Conservation (phyloP, 148 eudicot species). For the Heliosperma pusillum region DNA sequence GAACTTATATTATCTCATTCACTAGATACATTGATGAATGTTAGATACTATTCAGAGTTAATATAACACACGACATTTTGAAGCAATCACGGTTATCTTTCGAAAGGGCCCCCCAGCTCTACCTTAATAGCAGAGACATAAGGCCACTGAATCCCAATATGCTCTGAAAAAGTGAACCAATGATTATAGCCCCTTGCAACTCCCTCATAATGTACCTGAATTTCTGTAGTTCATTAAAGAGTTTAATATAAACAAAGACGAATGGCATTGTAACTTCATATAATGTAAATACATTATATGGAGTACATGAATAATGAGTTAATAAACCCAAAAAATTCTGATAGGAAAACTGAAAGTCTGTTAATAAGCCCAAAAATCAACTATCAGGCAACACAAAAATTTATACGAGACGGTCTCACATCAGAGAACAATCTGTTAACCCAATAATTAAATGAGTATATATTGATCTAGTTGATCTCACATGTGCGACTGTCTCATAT, state of each 20-base stretch:
- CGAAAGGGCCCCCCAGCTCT: constrained; percentile 4
- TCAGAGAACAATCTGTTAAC: background rate
- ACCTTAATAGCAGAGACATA: constrained; percentile 79
- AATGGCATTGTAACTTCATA: constrained; percentile 17
- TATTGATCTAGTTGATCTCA: background rate
- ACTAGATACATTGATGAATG: background rate
- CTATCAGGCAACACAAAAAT: too few relatives aligned
- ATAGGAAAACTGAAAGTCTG: too few relatives aligned
- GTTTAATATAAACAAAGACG: constrained; percentile 14
- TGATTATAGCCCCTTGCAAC: constrained; percentile 86
- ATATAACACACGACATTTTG: background rate
- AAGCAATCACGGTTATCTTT: background rate
- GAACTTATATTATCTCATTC: background rate
- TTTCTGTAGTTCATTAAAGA: constrained; percentile 53
- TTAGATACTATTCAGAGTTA: background rate
- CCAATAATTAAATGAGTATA: background rate
- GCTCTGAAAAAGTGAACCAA: constrained; percentile 83
- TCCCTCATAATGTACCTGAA: constrained; percentile 95
- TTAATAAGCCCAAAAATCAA: too few relatives aligned
- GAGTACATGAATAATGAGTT: background rate
- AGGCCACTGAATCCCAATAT: constrained; percentile 85
- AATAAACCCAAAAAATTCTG: too few relatives aligned
- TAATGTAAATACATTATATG: too few relatives aligned
- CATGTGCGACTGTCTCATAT: too few relatives aligned
- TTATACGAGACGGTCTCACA: background rate